Evolutionary conservation across 2,329 filamentous ascomycete genomes (phyloP), one percentile per base, ranked within the genome.

Genomic region (Biscogniauxia mediterranea): DNA sequence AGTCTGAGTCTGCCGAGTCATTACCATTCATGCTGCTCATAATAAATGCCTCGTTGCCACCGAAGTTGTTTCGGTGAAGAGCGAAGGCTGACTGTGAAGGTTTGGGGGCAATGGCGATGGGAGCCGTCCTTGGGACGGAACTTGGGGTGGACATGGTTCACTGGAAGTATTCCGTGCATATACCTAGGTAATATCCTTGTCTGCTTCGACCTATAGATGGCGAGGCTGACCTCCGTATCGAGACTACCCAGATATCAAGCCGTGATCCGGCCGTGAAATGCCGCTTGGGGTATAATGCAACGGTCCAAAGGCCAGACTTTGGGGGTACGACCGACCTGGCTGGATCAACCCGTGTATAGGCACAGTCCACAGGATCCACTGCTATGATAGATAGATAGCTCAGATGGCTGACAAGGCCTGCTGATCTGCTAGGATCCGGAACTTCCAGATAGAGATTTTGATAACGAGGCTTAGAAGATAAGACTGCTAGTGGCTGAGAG

Each of bases 41-140:
- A 63, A 81, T 78, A 63, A 78, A 80, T 60, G 80, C 76, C 66
- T 85, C 81, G 67, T 81, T 76, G 68, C 78, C 78, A 70, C 58
- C 63, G 25, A 58, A 52, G 58, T 78, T 77, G 72, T 78, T 81
- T 69, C 79, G 78, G 67, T 81, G 81, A 64, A 78, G 80, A 71
- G 70, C 79, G 67, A 76, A 75, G 65, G 72, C 78, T 65, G 72
- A 76, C 67, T 76, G 78, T 64, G 81, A 78, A 64, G 83, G 83
- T 73, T 87, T 86, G 67, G 85, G 84, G 65, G 86, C 85, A 74
- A 89, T 89, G 73, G 85, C 82, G 73, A 89, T 88, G 69, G 86
- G 86, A 72, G 84, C 84, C 77, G 85, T 87, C 75, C 86, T 80
- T 66, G 82, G 79, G 73, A 87, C 78, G 70, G 81, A 75, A 70